A percentile compares a stretch with the other conserved stretches of the same genome.
Evolutionary conservation across 1,284 basidiomycete species (phyloP).

Genomic region (Austropuccinia psidii): DNA sequence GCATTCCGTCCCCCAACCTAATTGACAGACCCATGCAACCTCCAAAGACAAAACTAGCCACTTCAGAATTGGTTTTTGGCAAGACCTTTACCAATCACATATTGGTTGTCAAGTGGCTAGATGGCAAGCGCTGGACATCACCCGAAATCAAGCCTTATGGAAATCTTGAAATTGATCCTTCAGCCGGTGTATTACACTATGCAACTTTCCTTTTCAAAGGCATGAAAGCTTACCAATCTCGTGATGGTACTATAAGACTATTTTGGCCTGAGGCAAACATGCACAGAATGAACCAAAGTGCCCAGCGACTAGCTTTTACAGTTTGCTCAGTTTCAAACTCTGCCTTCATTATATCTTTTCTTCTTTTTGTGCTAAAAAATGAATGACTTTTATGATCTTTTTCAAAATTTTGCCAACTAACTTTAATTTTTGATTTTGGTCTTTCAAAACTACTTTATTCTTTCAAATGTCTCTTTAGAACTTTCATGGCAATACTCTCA

Average conservation of each 20-base stretch:
- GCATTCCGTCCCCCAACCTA: no score
- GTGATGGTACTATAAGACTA: conserved; percentile 68
- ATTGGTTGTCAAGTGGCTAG: conserved; percentile 73
- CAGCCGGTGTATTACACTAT: conserved; percentile 85
- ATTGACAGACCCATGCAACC: no score
- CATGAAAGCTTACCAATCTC: conserved; percentile 84
- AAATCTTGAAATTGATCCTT: conserved; percentile 68
- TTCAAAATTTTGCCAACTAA: conserved; percentile 25
- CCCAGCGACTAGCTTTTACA: conserved; percentile 62
- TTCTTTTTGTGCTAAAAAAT: conserved; percentile 56
- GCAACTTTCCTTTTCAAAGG: conserved; percentile 84
- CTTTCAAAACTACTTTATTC: neutral
- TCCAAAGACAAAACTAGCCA: conserved; percentile 47
- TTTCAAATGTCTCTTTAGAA: conserved; percentile 45
- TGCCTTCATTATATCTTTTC: neutral
- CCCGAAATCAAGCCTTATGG: conserved; percentile 78
- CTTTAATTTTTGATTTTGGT: no score
- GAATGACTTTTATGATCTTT: conserved; percentile 40
- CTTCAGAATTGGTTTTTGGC: conserved; percentile 52
- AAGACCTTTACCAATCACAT: conserved; percentile 76
- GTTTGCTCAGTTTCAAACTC: no score
- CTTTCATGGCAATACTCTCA: conserved; percentile 70
- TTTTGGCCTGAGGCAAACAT: conserved; percentile 98
- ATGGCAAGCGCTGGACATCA: conserved; percentile 65
- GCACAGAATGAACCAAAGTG: conserved; percentile 65